Percentiles rank a stretch among this genome's conserved stretches.
Evolutionary conservation across 768 basidiomycete species (phyloP).

Genomic region (Rhizopogon vinicolor): DNA sequence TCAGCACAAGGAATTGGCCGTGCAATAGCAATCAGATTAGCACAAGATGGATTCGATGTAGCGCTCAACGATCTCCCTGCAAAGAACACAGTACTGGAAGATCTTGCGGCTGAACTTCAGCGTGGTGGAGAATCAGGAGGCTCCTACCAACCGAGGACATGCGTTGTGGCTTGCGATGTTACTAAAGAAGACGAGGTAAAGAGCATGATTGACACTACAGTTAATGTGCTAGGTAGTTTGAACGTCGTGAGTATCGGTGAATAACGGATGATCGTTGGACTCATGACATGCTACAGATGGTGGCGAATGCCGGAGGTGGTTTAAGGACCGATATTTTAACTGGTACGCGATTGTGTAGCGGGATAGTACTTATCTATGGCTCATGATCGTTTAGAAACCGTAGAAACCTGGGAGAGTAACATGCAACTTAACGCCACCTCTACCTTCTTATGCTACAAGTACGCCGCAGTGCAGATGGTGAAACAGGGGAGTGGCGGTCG

Average conservation of each 20-base stretch:
- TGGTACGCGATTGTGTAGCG: neutral
- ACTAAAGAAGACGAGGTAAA: slow-evolving; percentile 37
- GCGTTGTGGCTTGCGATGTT: slow-evolving; percentile 34
- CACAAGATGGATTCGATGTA: slow-evolving; percentile 27
- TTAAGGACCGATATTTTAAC: slow-evolving; percentile 1
- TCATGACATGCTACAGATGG: slow-evolving; percentile 10
- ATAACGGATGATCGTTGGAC: neutral
- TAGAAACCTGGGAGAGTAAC: slow-evolving; percentile 36
- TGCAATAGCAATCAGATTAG: slow-evolving; percentile 28
- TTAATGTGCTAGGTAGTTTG: slow-evolving; percentile 34
- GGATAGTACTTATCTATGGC: neutral
- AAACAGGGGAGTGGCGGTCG: slow-evolving; percentile 47
- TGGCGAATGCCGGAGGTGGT: slow-evolving; percentile 21
- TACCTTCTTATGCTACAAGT: slow-evolving; percentile 57
- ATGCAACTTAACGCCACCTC: slow-evolving; percentile 53
- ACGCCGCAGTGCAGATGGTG: slow-evolving; percentile 63
- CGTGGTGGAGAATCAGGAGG: slow-evolving; percentile 15
- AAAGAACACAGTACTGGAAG: slow-evolving; percentile 22
- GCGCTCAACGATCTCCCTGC: slow-evolving; percentile 26
- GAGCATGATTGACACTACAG: slow-evolving; percentile 28
- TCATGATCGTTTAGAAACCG: slow-evolving; percentile 16
- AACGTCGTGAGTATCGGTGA: slow-evolving; percentile 37
- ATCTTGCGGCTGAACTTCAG: slow-evolving; percentile 23
- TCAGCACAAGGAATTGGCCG: slow-evolving; percentile 26
- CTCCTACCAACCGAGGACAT: slow-evolving; percentile 7